phyloP scores from a whole-genome alignment of 129 eudicot species.

The Flaveria ramosissima region DNA sequence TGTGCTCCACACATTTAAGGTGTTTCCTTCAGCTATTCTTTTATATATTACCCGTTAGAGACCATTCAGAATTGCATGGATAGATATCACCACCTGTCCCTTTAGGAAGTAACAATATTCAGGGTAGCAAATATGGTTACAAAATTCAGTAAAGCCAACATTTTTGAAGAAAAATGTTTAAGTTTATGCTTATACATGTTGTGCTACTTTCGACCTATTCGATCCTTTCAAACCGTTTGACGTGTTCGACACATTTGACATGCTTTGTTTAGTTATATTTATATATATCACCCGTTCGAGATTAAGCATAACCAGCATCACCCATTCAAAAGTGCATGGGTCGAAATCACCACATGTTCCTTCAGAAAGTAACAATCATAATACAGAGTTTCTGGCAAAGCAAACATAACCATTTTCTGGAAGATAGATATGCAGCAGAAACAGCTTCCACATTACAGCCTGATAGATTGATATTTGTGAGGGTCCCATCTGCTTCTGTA shows the following conservation, averaged over 20 bases:
- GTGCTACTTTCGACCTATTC: not conserved
- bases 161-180: not conserved
- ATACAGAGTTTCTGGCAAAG: slow-evolving; percentile 24
- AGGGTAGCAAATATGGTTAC: not conserved
- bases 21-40: not conserved
- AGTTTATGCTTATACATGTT: not conserved
- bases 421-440: slow-evolving; percentile 73
- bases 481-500: slow-evolving; percentile 65
- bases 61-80: not conserved
- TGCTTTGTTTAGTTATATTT: not conserved
- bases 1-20: not conserved
- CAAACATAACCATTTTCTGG: slow-evolving; percentile 77
- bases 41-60: not conserved
- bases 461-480: slow-evolving; percentile 46
- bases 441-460: slow-evolving; percentile 80
- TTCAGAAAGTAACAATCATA: slow-evolving; percentile 15
- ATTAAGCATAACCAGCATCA: not conserved
- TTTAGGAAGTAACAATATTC: slow-evolving; percentile 13
- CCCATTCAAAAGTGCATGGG: slow-evolving; percentile 5
- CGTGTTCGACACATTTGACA: not conserved
- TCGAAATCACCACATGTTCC: not conserved
- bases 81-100: not conserved
- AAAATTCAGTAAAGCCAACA: not conserved
- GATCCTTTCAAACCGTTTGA: not conserved
- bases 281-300: not conserved